phyloP scores from a whole-genome alignment of 257 asterid species.

The Ligustrum vulgare region DNA sequence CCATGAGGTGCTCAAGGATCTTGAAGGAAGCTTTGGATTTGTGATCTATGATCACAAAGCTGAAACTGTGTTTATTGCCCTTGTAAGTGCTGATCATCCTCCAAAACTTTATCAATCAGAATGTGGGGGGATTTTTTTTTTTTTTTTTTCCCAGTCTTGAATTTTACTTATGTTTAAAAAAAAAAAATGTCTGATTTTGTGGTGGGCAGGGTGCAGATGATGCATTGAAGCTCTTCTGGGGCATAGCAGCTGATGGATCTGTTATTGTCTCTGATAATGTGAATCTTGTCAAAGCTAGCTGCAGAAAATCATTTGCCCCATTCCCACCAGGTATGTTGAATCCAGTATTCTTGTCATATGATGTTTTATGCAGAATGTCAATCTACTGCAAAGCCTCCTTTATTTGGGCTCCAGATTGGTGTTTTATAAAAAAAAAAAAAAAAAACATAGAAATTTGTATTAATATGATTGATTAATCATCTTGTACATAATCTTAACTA shows the following conservation, averaged over 20 bases:
- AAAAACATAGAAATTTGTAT: too few species aligned
- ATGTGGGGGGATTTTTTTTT: too few species aligned
- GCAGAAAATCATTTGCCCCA: slow-evolving; percentile 88
- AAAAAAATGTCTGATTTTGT: not conserved
- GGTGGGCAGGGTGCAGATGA: slow-evolving; percentile 72
- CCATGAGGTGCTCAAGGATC: slow-evolving; percentile 82
- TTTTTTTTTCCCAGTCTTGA: too few species aligned
- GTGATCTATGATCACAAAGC: slow-evolving; percentile 82
- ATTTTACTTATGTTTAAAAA: too few species aligned
- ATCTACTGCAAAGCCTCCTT: not conserved
- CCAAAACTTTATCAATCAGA: not conserved
- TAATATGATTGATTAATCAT: too few species aligned
- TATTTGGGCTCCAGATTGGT: not conserved
- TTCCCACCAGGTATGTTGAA: slow-evolving; percentile 73
- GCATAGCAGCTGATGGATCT: slow-evolving; percentile 74
- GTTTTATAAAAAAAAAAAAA: too few species aligned
- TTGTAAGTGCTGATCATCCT: slow-evolving; percentile 46
- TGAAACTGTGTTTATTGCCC: slow-evolving; percentile 74
- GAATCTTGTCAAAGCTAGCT: slow-evolving; percentile 61
- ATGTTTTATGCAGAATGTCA: not conserved
- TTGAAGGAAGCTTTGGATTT: slow-evolving; percentile 85
- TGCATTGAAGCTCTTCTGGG: slow-evolving; percentile 68
- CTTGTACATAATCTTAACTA: not conserved
- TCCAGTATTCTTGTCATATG: not conserved
- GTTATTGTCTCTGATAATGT: slow-evolving; percentile 81